A percentile compares a stretch with the other conserved stretches of the same genome.
phyloP scores from a whole-genome alignment of 176 grass and related monocot genomes.

The Avena insularis region DNA sequence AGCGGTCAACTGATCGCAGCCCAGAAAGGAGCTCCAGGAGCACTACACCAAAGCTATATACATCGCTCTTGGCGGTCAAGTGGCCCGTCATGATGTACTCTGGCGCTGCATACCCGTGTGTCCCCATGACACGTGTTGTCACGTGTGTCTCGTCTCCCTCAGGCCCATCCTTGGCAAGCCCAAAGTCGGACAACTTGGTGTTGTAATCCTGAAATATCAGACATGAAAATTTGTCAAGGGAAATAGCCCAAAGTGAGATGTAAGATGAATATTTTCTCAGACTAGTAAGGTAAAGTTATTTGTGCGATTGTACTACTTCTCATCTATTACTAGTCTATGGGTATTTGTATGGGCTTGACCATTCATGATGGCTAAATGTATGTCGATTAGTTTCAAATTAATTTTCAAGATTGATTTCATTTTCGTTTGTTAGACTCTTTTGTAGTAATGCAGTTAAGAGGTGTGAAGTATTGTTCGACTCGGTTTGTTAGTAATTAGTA shows the following conservation, averaged over 20 bases:
- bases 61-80: conserved; percentile 81
- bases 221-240: conserved; percentile 19
- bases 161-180: conserved; percentile 87
- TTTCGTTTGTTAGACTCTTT: neutral
- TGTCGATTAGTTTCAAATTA: neutral
- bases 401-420: neutral
- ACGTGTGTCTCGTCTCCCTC: conserved; percentile 83
- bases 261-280: neutral
- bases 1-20: conserved; percentile 55
- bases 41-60: conserved; percentile 84
- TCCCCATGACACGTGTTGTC: conserved; percentile 94
- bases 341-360: neutral
- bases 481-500: conserved; percentile 9
- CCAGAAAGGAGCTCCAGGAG: conserved; percentile 70
- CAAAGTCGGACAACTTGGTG: conserved; percentile 91
- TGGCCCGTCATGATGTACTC: conserved; percentile 94
- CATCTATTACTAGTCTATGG: neutral
- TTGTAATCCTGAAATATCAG: conserved; percentile 65
- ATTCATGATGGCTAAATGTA: neutral
- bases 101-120: conserved; percentile 76
- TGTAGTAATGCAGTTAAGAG: neutral
- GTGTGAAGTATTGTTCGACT: neutral
- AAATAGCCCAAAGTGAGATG: conserved; percentile 19
- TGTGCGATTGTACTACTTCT: neutral
- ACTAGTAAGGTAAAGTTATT: neutral